These are phyloP conservation scores for Apiotrichum domesticum DNA, from an alignment of 1,284 basidiomycete species.

Conservation along the genomic window DNA sequence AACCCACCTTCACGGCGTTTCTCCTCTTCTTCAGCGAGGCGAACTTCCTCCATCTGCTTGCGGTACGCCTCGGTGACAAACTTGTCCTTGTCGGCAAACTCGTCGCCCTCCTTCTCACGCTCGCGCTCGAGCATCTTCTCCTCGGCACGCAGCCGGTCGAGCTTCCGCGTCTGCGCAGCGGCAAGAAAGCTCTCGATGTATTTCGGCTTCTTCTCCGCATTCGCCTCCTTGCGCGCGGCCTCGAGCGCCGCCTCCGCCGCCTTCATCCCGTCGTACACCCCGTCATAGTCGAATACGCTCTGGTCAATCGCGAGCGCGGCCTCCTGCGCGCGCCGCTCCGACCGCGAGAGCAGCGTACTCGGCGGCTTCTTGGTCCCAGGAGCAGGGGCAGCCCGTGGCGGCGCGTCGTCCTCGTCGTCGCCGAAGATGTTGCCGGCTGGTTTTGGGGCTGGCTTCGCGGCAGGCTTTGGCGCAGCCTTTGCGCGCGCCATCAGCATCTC, in stretches of 20 bases:
- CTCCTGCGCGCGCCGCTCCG: slow-evolving; percentile 49
- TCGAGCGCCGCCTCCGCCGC: slow-evolving; percentile 66
- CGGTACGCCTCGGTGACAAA: slow-evolving; percentile 98
- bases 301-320: slow-evolving; percentile 72
- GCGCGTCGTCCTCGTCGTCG: slow-evolving; percentile 36
- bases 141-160: slow-evolving; percentile 90
- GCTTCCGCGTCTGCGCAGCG: slow-evolving; percentile 77
- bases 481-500: slow-evolving; percentile 38
- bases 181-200: slow-evolving; percentile 78
- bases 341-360: slow-evolving; percentile 20
- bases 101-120: slow-evolving; percentile 85
- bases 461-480: slow-evolving; percentile 13
- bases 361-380: neutral
- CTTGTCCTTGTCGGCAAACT: slow-evolving; percentile 88
- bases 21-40: slow-evolving; percentile 86
- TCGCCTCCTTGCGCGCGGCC: slow-evolving; percentile 63
- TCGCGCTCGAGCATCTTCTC: slow-evolving; percentile 96
- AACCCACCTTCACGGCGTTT: slow-evolving; percentile 70
- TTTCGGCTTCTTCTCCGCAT: slow-evolving; percentile 80
- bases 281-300: slow-evolving; percentile 91
- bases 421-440: slow-evolving; percentile 16
- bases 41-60: slow-evolving; percentile 88
- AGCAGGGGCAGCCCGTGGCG: slow-evolving; percentile 6
- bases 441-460: slow-evolving; percentile 3
- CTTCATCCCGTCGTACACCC: slow-evolving; percentile 95